Evolutionary conservation across 2,329 filamentous ascomycete genomes (phyloP), one percentile per base, ranked within the genome.

Genomic region (Colletotrichum incanum): DNA sequence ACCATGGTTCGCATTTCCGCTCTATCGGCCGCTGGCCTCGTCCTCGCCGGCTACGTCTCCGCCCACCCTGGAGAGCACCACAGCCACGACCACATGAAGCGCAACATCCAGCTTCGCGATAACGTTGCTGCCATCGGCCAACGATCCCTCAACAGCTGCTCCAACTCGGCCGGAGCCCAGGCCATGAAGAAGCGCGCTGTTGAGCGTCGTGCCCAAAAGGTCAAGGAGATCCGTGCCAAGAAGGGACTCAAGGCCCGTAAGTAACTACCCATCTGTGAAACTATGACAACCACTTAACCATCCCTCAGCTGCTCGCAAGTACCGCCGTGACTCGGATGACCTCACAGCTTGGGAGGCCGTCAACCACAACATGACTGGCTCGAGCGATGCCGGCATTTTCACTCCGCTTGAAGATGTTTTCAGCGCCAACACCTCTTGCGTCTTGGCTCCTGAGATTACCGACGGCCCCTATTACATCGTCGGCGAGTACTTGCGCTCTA

Each of bases 401-500:
- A 79, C 77, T 1, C 73, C 80, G 12, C 74, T 82, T 41, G 78
- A 77, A 74, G 79, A 70, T 71, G 77, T 72, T 26, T 72, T 72
- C 65, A 54, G 64, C 65, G 69, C 64, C 50, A 72, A 67, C 43
- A 72, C 56, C 20, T 62, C 55, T 23, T 72, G 69, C 34, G 58
- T 72, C 0, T 50, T 72, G 20, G 56, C 64, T 11, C 69, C 69
- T 9, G 69, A 72, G 59, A 59, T 72, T n/a, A 72, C 69, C 26
- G 69, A 54, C 41, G 69, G 69, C 9, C 65, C 69, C 4, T 68
- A 83, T 45, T 81, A 83, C 73, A 80, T 86, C 31, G 77, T 80
- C n/a, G 86, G 85, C 58, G 85, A 87, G 77, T 80, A 83, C 67
- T 76, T 87, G 68, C 82, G 85, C 54, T 77, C 81, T 50, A 82